Evolutionary conservation across 805 yeast genomes (phyloP).

Genomic region (Candida nanaspora): DNA sequence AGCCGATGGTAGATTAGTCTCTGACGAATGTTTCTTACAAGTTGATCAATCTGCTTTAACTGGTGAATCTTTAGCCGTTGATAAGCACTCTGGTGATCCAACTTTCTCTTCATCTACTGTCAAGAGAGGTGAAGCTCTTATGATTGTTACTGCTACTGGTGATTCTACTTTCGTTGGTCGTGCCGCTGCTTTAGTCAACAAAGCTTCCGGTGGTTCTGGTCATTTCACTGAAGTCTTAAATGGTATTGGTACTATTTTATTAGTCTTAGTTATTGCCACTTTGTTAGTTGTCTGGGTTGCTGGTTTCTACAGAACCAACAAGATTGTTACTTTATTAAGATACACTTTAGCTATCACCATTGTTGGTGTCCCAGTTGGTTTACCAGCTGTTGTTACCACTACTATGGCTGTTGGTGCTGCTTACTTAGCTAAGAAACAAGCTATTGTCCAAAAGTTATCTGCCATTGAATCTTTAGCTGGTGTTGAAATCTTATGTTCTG

Average conservation of each 20-base stretch:
- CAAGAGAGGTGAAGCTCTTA: constrained; percentile 91
- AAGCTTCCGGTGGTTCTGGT: constrained; percentile 89
- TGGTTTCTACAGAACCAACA: constrained; percentile 87
- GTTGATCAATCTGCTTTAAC: constrained; percentile 96
- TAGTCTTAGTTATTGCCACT: constrained; percentile 83
- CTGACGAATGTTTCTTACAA: constrained; percentile 82
- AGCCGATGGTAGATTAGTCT: constrained; percentile 85
- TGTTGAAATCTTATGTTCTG: constrained; percentile 96
- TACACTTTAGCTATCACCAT: constrained; percentile 93
- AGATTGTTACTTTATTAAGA: constrained; percentile 82
- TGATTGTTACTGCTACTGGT: constrained; percentile 94
- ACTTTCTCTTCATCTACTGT: constrained; percentile 90
- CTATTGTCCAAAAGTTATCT: constrained; percentile 93
- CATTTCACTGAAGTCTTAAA: constrained; percentile 96
- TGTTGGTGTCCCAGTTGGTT: constrained; percentile 98
- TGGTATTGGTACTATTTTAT: constrained; percentile 92
- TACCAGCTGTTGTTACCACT: constrained; percentile 97
- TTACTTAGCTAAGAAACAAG: constrained; percentile 93
- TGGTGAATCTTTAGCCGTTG: constrained; percentile 96
- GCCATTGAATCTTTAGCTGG: constrained; percentile 97
- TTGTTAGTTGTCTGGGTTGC: constrained; percentile 88
- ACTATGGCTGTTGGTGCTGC: constrained; percentile 99
- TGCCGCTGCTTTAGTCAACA: constrained; percentile 94
- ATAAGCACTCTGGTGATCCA: constrained; percentile 82
- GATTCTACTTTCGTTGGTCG: constrained; percentile 94